Evolutionary conservation across 495 filamentous ascomycete species (phyloP).

Genomic region (Aspergillus hancockii): DNA sequence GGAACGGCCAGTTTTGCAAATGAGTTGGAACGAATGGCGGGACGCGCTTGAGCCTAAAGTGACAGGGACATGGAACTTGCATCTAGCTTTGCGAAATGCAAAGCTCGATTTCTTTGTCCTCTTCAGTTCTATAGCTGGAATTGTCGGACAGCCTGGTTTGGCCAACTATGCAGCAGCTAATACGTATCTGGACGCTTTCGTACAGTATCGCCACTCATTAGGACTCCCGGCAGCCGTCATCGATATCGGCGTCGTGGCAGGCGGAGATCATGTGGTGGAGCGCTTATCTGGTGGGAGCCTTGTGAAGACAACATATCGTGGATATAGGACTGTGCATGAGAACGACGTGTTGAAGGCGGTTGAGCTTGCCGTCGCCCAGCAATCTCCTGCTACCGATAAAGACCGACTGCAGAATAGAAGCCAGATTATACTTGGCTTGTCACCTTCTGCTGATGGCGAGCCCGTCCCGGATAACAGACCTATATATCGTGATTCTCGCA

Average conservation of each 20-base stretch:
- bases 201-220: constrained; percentile 22
- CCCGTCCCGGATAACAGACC: neutral
- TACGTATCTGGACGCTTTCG: constrained; percentile 29
- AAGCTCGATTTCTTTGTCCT: constrained; percentile 46
- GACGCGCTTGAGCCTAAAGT: constrained; percentile 37
- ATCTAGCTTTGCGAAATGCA: constrained; percentile 7
- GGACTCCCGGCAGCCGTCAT: constrained; percentile 26
- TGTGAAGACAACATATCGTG: neutral
- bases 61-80: constrained; percentile 38
- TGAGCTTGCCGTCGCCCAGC: constrained; percentile 6
- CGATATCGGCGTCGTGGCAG: constrained; percentile 43
- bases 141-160: constrained; percentile 23
- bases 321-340: neutral
- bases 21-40: constrained; percentile 33
- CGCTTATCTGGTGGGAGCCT: neutral
- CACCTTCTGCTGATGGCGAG: neutral
- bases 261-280: constrained; percentile 29
- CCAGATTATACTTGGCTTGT: constrained; percentile 8
- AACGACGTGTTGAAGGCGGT: constrained; percentile 7
- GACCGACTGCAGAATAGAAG: neutral
- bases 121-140: constrained; percentile 31
- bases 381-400: neutral
- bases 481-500: constrained; percentile 3
- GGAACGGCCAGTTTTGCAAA: constrained; percentile 26
- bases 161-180: constrained; percentile 31